Base-by-base conservation (phyloP, 805 yeast genomes). In the Hanseniaspora hatyaiensis region DNA sequence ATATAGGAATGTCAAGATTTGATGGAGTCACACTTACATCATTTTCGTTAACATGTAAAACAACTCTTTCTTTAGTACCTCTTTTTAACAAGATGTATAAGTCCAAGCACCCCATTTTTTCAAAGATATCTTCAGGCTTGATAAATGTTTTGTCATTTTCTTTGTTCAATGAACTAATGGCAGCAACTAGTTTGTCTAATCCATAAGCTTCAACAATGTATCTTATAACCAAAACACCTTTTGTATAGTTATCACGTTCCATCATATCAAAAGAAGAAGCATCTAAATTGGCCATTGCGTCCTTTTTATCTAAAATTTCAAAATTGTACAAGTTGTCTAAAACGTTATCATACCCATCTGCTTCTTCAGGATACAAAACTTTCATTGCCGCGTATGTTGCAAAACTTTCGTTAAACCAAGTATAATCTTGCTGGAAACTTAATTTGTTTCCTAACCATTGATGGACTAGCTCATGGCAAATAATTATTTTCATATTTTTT, bases 331-430 rank as follows among this genome's bases (percentile, higher is more conserved):
- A 3, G 5, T 19, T 18, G 30, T 45, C 42, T 13, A 45, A 32
- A 45, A 37, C 20, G 1, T 16, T 16, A 24, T 45, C 38, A 16
- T 45, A 45, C 9, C 31, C 40, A 16, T 45, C 49, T 4, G 42
- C 42, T 16, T 45, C 49, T 18, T 45, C 42, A 12, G 49, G 49
- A n/a, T 30, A 45, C 20, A 45, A 13, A 4, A 54, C 39, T 19
- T 55, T 52, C 19, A 51, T 48, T 0, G 87, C 83, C 53, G 77
- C 66, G 69, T 78, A 80, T 0, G 92, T 82, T 0, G 94, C 92
- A 63, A 82, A 79, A 2, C 83, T 66, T 63, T 83, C 94, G 55
- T 81, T 80, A 49, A 83, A 64, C 88, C 92, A 82, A 32, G 82
- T 63, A 55, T 73, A 69, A 43, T 71, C 72, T 80, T 85, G 82